A percentile compares a stretch with the other conserved stretches of the same genome.
phyloP scores from a whole-genome alignment of 2,329 filamentous ascomycete species.

The Pseudogymnoascus sp. region DNA sequence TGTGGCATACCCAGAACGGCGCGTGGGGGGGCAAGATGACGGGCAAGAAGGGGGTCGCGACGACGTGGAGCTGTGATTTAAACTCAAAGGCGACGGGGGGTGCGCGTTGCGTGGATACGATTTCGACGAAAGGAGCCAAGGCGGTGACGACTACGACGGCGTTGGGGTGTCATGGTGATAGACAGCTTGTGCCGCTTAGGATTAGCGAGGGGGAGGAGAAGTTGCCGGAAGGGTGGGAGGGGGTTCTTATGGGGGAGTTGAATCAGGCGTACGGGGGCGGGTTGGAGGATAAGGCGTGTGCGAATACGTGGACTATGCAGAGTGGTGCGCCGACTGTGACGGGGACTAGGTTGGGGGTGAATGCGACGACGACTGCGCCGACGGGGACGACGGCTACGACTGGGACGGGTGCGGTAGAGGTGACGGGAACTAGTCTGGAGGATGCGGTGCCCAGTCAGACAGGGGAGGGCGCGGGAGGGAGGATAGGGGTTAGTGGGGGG shows the following conservation, averaged over 20 bases:
- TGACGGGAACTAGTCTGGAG: not conserved
- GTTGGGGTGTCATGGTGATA: not conserved
- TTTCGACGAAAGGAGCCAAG: not conserved
- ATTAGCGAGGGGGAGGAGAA: not conserved
- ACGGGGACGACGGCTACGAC: not conserved
- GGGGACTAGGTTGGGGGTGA: not conserved
- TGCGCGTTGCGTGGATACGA: not conserved
- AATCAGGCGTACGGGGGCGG: not conserved
- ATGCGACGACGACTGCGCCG: not conserved
- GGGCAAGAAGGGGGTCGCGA: not conserved
- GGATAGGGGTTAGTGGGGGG: not conserved
- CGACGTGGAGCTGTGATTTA: not conserved
- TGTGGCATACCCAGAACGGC: not conserved
- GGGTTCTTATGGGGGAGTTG: not conserved
- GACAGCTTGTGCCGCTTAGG: not conserved
- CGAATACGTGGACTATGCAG: not conserved
- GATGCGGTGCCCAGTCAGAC: not conserved
- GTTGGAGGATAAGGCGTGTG: not conserved
- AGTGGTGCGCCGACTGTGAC: not conserved
- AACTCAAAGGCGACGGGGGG: not conserved
- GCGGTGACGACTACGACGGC: not conserved
- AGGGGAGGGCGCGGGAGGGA: not conserved
- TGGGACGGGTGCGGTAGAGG: not conserved
- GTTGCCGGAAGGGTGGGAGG: not conserved
- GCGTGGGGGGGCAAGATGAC: not conserved